Evolutionary conservation across 345 rosid genomes (phyloP).

Genomic region (Pugionium cornutum): DNA sequence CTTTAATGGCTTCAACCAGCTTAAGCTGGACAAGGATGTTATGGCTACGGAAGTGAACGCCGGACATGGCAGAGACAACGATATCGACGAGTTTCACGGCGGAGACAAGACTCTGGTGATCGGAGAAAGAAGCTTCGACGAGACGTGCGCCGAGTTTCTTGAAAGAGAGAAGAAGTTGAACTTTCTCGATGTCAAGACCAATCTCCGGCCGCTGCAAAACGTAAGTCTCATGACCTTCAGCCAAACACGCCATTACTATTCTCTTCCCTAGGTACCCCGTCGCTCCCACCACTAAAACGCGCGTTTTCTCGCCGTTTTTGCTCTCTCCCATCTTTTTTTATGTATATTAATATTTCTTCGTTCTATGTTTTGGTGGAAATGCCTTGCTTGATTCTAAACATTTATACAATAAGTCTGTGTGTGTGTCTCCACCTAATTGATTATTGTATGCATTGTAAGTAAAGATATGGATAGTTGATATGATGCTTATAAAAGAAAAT

Average conservation of each 20-base stretch:
- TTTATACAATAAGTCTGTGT: background rate
- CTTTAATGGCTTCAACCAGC: conserved; percentile 82
- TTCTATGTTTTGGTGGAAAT: conserved; percentile 11
- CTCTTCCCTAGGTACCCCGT: conserved; percentile 83
- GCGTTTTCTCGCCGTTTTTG: conserved; percentile 34
- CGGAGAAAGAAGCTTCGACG: conserved; percentile 58
- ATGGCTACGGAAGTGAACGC: conserved; percentile 79
- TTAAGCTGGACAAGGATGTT: conserved; percentile 74
- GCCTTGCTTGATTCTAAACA: conserved; percentile 6
- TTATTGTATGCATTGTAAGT: conserved; percentile 39
- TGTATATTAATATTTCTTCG: background rate
- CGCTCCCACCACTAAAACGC: conserved; percentile 70
- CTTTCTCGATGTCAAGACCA: conserved; percentile 72
- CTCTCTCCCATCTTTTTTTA: conserved; percentile 23
- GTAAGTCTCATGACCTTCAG: conserved; percentile 61
- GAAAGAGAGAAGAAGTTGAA: conserved; percentile 60
- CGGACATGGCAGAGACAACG: conserved; percentile 78
- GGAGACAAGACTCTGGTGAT: conserved; percentile 45
- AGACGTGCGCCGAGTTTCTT: conserved; percentile 62
- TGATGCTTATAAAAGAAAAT: conserved; percentile 6
- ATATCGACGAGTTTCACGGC: conserved; percentile 72
- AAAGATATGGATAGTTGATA: conserved; percentile 25
- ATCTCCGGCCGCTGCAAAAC: conserved; percentile 62
- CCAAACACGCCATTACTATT: conserved; percentile 72
- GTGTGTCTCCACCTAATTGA: conserved; percentile 23